Percentiles rank a stretch among this genome's conserved stretches.
phyloP scores from a whole-genome alignment of 2,329 filamentous ascomycete genomes.

The Colletotrichum incanum region DNA sequence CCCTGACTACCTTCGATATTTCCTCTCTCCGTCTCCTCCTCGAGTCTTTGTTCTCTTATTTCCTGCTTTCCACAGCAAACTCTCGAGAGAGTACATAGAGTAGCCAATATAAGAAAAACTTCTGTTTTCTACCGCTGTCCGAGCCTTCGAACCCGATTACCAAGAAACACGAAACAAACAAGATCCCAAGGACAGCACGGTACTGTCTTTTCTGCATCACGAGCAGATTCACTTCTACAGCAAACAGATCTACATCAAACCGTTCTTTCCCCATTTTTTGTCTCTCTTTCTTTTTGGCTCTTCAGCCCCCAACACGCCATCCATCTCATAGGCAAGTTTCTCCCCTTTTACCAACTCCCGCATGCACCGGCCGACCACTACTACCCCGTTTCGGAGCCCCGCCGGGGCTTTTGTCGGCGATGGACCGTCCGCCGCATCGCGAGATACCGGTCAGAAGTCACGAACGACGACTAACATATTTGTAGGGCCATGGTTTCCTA shows the following conservation, averaged over 20 bases:
- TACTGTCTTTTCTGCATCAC: conserved; percentile 10
- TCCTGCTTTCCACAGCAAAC: conserved; percentile 10
- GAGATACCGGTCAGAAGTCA: neutral
- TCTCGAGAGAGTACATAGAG: conserved; percentile 36
- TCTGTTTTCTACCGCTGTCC: conserved; percentile 36
- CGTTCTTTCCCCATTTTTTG: neutral
- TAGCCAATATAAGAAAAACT: conserved; percentile 42
- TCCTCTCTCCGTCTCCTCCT: conserved; percentile 21
- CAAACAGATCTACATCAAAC: conserved; percentile 27
- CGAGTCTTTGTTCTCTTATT: conserved; percentile 30
- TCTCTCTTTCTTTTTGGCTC: neutral
- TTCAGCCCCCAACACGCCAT: neutral
- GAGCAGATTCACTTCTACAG: conserved; percentile 34
- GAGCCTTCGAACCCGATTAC: conserved; percentile 27
- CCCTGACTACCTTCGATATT: conserved; percentile 19
- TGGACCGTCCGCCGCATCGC: neutral
- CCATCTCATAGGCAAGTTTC: conserved; percentile 18
- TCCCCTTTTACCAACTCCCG: neutral
- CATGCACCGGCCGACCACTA: neutral
- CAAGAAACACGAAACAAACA: conserved; percentile 17
- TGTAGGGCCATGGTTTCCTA: conserved; percentile 57
- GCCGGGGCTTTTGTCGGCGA: conserved; percentile 39
- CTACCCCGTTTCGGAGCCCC: conserved; percentile 13
- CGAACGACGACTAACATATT: conserved; percentile 18
- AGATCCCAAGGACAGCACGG: conserved; percentile 19